Conservation (phyloP, 2,329 filamentous ascomycete species). For the Aureobasidium sp. region DNA sequence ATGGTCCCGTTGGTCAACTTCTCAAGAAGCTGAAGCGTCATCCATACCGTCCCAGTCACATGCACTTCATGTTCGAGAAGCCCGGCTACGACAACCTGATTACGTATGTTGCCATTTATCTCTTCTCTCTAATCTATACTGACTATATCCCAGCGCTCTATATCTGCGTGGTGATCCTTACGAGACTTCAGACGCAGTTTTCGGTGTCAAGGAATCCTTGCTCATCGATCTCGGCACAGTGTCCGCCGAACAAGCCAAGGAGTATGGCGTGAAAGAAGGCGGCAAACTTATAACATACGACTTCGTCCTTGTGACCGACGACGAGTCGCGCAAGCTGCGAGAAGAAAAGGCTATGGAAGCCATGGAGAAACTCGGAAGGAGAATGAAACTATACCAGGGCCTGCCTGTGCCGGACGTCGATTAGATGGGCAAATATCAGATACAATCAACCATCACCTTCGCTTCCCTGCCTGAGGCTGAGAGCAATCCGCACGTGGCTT, state of each 20-base stretch:
- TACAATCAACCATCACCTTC: background rate
- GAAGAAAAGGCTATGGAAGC: constrained; percentile 59
- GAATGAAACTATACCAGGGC: constrained; percentile 66
- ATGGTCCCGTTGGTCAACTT: constrained; percentile 72
- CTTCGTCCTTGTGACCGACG: constrained; percentile 66
- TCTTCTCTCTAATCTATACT: background rate
- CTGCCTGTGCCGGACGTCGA: constrained; percentile 65
- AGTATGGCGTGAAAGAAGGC: constrained; percentile 56
- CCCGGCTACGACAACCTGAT: constrained; percentile 69
- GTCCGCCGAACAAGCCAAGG: constrained; percentile 41
- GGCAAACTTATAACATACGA: constrained; percentile 51
- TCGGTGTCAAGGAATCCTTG: constrained; percentile 75
- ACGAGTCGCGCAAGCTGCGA: constrained; percentile 58
- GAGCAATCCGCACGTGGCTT: background rate
- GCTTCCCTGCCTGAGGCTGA: background rate
- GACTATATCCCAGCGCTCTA: constrained; percentile 48
- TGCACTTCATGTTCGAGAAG: constrained; percentile 88
- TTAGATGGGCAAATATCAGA: constrained; percentile 20
- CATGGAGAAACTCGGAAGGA: constrained; percentile 55
- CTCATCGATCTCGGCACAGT: constrained; percentile 55
- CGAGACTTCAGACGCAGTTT: constrained; percentile 75
- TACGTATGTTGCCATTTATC: constrained; percentile 50
- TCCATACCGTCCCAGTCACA: constrained; percentile 65
- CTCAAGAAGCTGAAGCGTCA: constrained; percentile 60
- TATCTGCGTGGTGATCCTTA: constrained; percentile 73